Conservation (phyloP, 2,329 filamentous ascomycete species). For the Hypoxylon sp. region DNA sequence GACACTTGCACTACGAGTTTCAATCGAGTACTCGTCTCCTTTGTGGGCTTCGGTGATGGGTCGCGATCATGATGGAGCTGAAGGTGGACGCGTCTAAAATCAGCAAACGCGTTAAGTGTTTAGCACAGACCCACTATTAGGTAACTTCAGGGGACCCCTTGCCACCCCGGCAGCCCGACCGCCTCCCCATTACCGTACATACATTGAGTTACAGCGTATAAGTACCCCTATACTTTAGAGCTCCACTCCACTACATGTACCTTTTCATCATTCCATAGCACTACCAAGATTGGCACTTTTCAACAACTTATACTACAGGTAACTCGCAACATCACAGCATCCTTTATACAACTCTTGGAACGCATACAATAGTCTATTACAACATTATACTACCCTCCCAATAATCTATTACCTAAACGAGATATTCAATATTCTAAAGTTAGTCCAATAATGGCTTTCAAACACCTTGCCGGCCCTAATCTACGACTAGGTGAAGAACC, state of each 20-base stretch:
- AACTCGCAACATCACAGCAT: too few relatives aligned
- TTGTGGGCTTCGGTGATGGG: constrained; percentile 7
- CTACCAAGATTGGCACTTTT: too few relatives aligned
- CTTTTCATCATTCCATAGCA: too few relatives aligned
- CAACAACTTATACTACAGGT: too few relatives aligned
- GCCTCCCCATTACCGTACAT: too few relatives aligned
- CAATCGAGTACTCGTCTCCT: constrained; percentile 14
- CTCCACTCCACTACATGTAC: too few relatives aligned
- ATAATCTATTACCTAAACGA: not conserved
- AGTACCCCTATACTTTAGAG: too few relatives aligned
- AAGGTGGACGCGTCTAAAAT: constrained; percentile 35
- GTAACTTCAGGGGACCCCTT: constrained; percentile 23
- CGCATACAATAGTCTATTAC: too few relatives aligned
- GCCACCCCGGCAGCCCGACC: too few relatives aligned
- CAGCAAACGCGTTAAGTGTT: constrained; percentile 44
- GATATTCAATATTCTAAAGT: not conserved
- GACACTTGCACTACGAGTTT: constrained; percentile 7
- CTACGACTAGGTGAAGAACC: not conserved
- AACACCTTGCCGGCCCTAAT: not conserved
- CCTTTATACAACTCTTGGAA: too few relatives aligned
- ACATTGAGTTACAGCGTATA: too few relatives aligned
- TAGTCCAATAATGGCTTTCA: not conserved
- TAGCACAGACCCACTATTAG: constrained; percentile 37
- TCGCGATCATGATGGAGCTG: constrained; percentile 22
- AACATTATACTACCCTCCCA: not conserved